Conservation (phyloP, 176 grass and related monocot genomes). For the Raddia guianensis region DNA sequence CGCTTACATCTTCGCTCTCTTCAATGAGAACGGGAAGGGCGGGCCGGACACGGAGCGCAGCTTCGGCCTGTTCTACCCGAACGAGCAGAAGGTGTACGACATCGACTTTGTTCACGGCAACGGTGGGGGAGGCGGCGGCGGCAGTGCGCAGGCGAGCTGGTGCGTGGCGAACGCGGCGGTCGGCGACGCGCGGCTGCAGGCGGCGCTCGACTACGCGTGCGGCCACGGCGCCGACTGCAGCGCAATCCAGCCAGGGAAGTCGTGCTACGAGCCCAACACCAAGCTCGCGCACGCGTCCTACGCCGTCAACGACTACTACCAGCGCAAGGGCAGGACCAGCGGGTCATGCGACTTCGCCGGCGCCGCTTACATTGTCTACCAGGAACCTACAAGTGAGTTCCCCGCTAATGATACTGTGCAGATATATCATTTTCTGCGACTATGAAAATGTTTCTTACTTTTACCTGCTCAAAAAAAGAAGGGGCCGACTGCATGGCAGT, state of each 20-base stretch:
- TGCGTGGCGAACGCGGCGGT: slow-evolving; percentile 40
- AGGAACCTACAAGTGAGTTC: not conserved
- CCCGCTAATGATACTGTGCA: no score
- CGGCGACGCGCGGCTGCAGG: slow-evolving; percentile 25
- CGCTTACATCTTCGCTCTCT: slow-evolving; percentile 70
- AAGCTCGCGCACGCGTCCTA: no score
- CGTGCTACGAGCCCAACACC: no score
- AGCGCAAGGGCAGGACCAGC: not conserved
- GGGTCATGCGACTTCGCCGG: slow-evolving; percentile 59
- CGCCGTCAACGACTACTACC: no score
- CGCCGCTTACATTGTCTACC: slow-evolving; percentile 33
- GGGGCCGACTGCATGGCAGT: no score
- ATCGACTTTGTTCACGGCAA: slow-evolving; percentile 39
- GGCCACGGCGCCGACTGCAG: not conserved
- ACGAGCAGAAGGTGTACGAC: slow-evolving; percentile 52
- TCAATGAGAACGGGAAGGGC: slow-evolving; percentile 70
- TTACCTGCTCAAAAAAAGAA: no score
- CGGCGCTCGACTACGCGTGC: slow-evolving; percentile 51
- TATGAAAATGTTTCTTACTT: no score
- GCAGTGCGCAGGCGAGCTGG: not conserved
- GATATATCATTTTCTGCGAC: no score
- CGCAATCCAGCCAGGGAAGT: no score
- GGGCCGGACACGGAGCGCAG: slow-evolving; percentile 50
- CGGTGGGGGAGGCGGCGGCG: not conserved
- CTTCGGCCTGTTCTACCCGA: slow-evolving; percentile 70